Percentiles rank a stretch among this genome's conserved stretches.
These are phyloP conservation scores for Huntiella omanensis DNA, from an alignment of 2,329 filamentous ascomycete species.

Conservation along the genomic window DNA sequence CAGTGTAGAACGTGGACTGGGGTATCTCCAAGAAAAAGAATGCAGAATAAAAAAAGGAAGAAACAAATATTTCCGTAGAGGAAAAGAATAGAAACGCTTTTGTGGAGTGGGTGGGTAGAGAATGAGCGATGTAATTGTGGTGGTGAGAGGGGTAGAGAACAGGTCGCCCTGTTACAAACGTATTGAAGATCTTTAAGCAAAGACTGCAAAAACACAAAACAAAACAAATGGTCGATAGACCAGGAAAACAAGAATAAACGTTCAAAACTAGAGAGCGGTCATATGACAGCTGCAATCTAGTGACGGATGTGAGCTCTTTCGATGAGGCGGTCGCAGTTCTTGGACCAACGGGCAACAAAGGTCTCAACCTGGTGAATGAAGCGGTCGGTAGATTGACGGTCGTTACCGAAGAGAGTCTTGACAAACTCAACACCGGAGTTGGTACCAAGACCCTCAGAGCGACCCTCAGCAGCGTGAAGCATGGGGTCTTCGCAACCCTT, in stretches of 20 bases:
- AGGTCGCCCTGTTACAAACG: slow-evolving; percentile 9
- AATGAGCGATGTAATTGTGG: neutral
- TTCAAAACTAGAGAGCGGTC: too few species aligned
- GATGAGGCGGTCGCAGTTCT: slow-evolving; percentile 24
- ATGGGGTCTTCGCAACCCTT: slow-evolving; percentile 88
- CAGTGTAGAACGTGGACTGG: slow-evolving; percentile 1
- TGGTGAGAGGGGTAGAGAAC: neutral
- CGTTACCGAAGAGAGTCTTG: slow-evolving; percentile 81
- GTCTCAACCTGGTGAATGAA: slow-evolving; percentile 76
- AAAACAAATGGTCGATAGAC: neutral
- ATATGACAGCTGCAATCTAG: too few species aligned
- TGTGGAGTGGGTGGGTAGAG: neutral
- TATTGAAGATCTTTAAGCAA: slow-evolving; percentile 6
- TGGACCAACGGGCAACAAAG: slow-evolving; percentile 88
- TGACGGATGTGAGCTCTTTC: too few species aligned
- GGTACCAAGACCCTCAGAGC: slow-evolving; percentile 55
- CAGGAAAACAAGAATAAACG: slow-evolving; percentile 3
- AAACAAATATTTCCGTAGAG: too few species aligned
- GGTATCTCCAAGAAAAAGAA: slow-evolving; percentile 11
- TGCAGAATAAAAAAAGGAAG: neutral
- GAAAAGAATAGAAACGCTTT: slow-evolving; percentile 2
- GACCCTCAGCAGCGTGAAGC: slow-evolving; percentile 69
- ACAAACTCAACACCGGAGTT: slow-evolving; percentile 91
- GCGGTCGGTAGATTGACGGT: slow-evolving; percentile 77
- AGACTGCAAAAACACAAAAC: slow-evolving; percentile 6